Evolutionary conservation across 192 early-diverging fungal species (phyloP).

Genomic region (Linnemannia hyalina): DNA sequence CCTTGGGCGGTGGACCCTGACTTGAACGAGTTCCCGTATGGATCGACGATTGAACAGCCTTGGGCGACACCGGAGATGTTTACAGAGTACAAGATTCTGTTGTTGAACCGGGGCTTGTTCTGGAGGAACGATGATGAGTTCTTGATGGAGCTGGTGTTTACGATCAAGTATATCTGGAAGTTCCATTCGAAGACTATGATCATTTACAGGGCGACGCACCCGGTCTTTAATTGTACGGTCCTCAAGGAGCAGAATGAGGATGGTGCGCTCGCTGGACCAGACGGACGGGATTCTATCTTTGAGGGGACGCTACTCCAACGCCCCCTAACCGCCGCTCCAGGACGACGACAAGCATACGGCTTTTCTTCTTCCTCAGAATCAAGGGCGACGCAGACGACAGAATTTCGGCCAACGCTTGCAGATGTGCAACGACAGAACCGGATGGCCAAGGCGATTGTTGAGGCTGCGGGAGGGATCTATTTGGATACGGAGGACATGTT

Average conservation of each 20-base stretch:
- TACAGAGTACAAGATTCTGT: slow-evolving; percentile 49
- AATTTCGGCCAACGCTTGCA: slow-evolving; percentile 36
- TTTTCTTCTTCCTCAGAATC: neutral
- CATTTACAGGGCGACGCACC: slow-evolving; percentile 60
- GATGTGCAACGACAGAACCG: slow-evolving; percentile 62
- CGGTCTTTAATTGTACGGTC: slow-evolving; percentile 20
- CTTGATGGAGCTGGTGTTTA: slow-evolving; percentile 48
- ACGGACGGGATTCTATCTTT: slow-evolving; percentile 13
- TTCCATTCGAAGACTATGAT: slow-evolving; percentile 50
- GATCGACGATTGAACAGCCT: slow-evolving; percentile 53
- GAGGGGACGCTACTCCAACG: slow-evolving; percentile 7
- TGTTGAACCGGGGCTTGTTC: slow-evolving; percentile 59
- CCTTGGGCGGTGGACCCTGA: slow-evolving; percentile 20
- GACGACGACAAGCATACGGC: neutral
- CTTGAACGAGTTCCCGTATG: slow-evolving; percentile 27
- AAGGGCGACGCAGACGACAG: slow-evolving; percentile 21
- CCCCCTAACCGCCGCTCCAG: neutral
- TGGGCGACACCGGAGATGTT: slow-evolving; percentile 43
- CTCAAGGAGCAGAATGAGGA: slow-evolving; percentile 32
- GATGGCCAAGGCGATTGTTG: slow-evolving; percentile 63
- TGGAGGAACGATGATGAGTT: slow-evolving; percentile 58
- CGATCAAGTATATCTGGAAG: slow-evolving; percentile 52
- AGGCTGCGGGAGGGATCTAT: slow-evolving; percentile 65
- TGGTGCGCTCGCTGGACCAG: slow-evolving; percentile 14
- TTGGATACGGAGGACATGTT: slow-evolving; percentile 62